Evolutionary conservation across 306 rosid species (phyloP).

Genomic region (Inga laurina): DNA sequence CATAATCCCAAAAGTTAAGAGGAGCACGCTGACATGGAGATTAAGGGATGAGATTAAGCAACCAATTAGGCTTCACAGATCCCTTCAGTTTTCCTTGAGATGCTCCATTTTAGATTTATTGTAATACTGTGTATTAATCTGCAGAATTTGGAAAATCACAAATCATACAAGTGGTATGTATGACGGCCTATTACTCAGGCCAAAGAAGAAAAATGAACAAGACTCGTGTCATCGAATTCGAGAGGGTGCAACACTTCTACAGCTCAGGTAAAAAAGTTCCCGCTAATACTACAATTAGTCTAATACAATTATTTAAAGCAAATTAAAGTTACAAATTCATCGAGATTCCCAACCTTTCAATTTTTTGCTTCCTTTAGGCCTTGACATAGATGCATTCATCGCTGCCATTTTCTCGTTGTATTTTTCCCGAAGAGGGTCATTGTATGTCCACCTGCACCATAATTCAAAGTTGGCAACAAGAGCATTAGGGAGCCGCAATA

Average conservation of each 20-base stretch:
- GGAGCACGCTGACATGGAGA: neutral
- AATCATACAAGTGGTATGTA: neutral
- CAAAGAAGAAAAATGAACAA: neutral
- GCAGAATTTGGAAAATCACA: neutral
- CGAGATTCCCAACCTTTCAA: slow-evolving; percentile 84
- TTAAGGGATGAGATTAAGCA: neutral
- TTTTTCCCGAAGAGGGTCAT: slow-evolving; percentile 94
- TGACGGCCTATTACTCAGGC: neutral
- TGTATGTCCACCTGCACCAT: slow-evolving; percentile 89
- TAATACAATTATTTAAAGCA: neutral
- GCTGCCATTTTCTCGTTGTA: slow-evolving; percentile 95
- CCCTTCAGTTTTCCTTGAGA: neutral
- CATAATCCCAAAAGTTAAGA: too few relatives aligned
- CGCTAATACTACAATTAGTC: slow-evolving; percentile 6
- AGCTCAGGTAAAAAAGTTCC: neutral
- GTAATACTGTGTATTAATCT: neutral
- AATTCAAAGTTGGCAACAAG: slow-evolving; percentile 23
- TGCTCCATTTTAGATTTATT: neutral
- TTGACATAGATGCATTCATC: slow-evolving; percentile 64
- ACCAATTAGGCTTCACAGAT: neutral
- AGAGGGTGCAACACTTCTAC: slow-evolving; percentile 22
- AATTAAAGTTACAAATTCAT: slow-evolving; percentile 34
- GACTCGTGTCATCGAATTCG: neutral
- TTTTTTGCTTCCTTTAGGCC: slow-evolving; percentile 94
- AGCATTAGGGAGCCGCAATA: slow-evolving; percentile 21